These are phyloP conservation scores for Septoria petroselini DNA, from an alignment of 2,329 filamentous ascomycete species.

Conservation along the genomic window DNA sequence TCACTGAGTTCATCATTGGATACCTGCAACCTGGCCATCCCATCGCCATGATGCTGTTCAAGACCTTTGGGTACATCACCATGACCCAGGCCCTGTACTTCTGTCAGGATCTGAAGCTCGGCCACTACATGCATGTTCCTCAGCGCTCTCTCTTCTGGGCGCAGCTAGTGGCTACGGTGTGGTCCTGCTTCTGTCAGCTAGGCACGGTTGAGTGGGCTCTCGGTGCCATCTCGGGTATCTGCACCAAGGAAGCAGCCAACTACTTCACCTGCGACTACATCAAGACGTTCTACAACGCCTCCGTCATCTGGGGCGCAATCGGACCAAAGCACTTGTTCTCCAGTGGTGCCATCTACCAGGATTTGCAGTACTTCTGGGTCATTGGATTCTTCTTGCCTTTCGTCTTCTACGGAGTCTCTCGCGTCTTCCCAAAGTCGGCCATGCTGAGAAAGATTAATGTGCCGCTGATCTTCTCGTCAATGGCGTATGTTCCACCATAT, in stretches of 20 bases:
- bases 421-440: slow-evolving; percentile 21
- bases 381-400: slow-evolving; percentile 73
- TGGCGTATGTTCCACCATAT: slow-evolving; percentile 83
- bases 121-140: slow-evolving; percentile 45
- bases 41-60: slow-evolving; percentile 42
- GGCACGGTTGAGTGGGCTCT: slow-evolving; percentile 46
- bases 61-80: slow-evolving; percentile 42
- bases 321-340: slow-evolving; percentile 45
- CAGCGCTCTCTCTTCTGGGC: slow-evolving; percentile 43
- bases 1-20: slow-evolving; percentile 28
- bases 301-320: slow-evolving; percentile 30
- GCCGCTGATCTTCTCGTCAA: slow-evolving; percentile 75
- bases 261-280: slow-evolving; percentile 26
- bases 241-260: slow-evolving; percentile 20
- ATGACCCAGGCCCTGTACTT: slow-evolving; percentile 45
- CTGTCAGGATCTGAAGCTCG: slow-evolving; percentile 44
- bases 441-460: slow-evolving; percentile 26
- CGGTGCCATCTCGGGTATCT: slow-evolving; percentile 37
- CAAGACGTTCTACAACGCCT: slow-evolving; percentile 28
- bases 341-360: slow-evolving; percentile 68
- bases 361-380: slow-evolving; percentile 77
- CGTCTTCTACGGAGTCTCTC: slow-evolving; percentile 64
- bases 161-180: slow-evolving; percentile 47
- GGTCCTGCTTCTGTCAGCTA: slow-evolving; percentile 39
- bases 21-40: slow-evolving; percentile 33